phyloP scores from a whole-genome alignment of 1,139 yeast genomes.

The Blastobotrys apis region DNA sequence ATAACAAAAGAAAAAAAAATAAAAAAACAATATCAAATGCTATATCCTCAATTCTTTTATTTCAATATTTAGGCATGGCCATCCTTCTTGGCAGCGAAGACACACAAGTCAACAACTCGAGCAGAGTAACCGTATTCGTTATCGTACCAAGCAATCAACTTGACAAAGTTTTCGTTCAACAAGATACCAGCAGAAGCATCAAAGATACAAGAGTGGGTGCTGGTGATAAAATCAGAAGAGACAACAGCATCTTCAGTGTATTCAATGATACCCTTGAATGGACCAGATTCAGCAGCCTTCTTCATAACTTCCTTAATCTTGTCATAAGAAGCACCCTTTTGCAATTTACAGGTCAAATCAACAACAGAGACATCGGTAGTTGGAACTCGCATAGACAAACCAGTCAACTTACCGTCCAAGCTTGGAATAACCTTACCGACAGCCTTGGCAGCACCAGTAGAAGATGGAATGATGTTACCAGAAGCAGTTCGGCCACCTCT shows the following conservation, averaged over 20 bases:
- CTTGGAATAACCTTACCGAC: conserved; percentile 88
- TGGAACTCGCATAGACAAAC: conserved; percentile 86
- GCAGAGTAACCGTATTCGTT: conserved; percentile 90
- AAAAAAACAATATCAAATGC: neutral
- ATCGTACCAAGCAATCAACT: conserved; percentile 87
- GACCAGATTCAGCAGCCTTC: conserved; percentile 55
- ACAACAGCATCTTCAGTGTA: conserved; percentile 87
- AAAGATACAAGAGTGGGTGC: conserved; percentile 73
- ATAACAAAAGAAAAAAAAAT: neutral
- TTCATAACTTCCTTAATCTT: conserved; percentile 70
- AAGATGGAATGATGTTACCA: conserved; percentile 84
- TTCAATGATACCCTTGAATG: conserved; percentile 70
- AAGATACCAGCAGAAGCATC: conserved; percentile 84
- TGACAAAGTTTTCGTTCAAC: conserved; percentile 76
- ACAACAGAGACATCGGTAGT: conserved; percentile 82
- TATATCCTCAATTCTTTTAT: too few species aligned
- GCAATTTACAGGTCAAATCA: conserved; percentile 65
- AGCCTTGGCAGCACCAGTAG: conserved; percentile 92
- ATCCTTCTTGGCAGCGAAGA: conserved; percentile 55
- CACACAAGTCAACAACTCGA: conserved; percentile 82
- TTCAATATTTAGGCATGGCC: too few species aligned
- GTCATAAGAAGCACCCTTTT: conserved; percentile 66
- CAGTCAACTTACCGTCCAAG: conserved; percentile 84
- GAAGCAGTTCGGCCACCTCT: conserved; percentile 93
- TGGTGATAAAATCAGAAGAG: conserved; percentile 78